These are phyloP conservation scores for Seiridium unicorne DNA, from an alignment of 2,329 filamentous ascomycete species.

Conservation along the genomic window DNA sequence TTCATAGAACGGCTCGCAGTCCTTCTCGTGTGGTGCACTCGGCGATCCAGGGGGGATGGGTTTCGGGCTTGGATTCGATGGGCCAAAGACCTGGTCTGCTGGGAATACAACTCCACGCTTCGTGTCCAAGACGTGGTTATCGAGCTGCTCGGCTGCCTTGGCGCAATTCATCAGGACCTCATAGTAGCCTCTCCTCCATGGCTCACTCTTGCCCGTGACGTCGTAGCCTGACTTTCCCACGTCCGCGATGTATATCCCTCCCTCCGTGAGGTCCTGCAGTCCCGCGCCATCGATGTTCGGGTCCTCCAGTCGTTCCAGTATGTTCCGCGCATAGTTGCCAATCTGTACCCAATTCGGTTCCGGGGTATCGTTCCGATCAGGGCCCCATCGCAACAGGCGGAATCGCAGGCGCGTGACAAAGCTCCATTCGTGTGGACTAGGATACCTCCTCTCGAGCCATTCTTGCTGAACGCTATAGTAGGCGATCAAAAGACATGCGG, in stretches of 20 bases:
- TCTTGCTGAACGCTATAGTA: slow-evolving; percentile 71
- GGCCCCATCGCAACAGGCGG: slow-evolving; percentile 61
- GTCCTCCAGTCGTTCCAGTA: slow-evolving; percentile 70
- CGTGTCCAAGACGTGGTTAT: slow-evolving; percentile 73
- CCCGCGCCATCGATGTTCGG: slow-evolving; percentile 65
- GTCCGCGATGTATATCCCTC: slow-evolving; percentile 51
- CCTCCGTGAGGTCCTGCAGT: slow-evolving; percentile 54
- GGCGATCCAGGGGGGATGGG: slow-evolving; percentile 66
- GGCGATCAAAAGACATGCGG: slow-evolving; percentile 58
- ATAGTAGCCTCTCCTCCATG: slow-evolving; percentile 85
- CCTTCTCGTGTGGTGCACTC: slow-evolving; percentile 67
- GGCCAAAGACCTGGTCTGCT: slow-evolving; percentile 71
- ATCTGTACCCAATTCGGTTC: slow-evolving; percentile 69
- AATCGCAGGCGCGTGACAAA: slow-evolving; percentile 68
- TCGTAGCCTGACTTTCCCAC: slow-evolving; percentile 60
- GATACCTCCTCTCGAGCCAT: slow-evolving; percentile 70
- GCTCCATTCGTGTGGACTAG: slow-evolving; percentile 81
- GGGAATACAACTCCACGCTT: slow-evolving; percentile 67
- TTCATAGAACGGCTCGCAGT: slow-evolving; percentile 69
- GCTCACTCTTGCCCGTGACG: slow-evolving; percentile 71
- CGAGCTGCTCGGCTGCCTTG: slow-evolving; percentile 74
- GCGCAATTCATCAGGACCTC: slow-evolving; percentile 77
- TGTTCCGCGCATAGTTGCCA: slow-evolving; percentile 56
- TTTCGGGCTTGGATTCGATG: slow-evolving; percentile 77
- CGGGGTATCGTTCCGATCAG: slow-evolving; percentile 50